Evolutionary conservation across 2,329 filamentous ascomycete species (phyloP).

Genomic region (Stachybotrys chlorohalonatus): DNA sequence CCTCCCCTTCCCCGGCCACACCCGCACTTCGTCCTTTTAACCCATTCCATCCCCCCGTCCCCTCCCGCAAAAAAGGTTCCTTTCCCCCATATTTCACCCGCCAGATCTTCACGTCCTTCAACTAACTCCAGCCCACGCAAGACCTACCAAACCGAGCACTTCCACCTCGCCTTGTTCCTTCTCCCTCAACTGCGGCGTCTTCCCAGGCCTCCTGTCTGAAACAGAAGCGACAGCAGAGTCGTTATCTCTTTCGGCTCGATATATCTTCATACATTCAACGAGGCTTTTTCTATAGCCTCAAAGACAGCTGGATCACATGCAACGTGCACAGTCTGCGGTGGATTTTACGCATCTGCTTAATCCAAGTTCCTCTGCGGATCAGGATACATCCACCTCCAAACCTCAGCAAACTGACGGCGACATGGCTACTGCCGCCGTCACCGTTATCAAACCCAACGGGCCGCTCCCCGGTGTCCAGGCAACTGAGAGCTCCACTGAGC

Average conservation of each 20-base stretch:
- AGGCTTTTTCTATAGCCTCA: background rate
- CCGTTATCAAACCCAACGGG: slow-evolving; percentile 52
- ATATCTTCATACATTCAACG: background rate
- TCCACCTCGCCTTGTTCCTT: slow-evolving; percentile 1
- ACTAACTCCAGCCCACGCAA: background rate
- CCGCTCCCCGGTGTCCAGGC: slow-evolving; percentile 53
- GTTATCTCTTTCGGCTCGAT: background rate
- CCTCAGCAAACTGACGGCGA: slow-evolving; percentile 26
- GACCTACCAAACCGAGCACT: background rate
- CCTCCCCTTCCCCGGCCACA: slow-evolving; percentile 1
- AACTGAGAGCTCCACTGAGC: slow-evolving; percentile 51
- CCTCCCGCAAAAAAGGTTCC: slow-evolving; percentile 14
- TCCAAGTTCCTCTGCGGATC: slow-evolving; percentile 26
- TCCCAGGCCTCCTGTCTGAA: background rate
- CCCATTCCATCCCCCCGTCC: slow-evolving; percentile 16
- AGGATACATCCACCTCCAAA: slow-evolving; percentile 12
- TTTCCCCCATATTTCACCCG: slow-evolving; percentile 11
- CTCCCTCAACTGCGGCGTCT: slow-evolving; percentile 11
- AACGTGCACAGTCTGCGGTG: slow-evolving; percentile 63
- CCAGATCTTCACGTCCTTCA: slow-evolving; percentile 6
- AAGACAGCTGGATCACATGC: slow-evolving; percentile 52
- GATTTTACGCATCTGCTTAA: slow-evolving; percentile 71
- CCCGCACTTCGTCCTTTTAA: slow-evolving; percentile 15
- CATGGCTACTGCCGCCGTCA: slow-evolving; percentile 43
- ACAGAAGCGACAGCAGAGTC: background rate